Conservation (phyloP, 805 yeast species). For the Clavispora santaluciae region DNA sequence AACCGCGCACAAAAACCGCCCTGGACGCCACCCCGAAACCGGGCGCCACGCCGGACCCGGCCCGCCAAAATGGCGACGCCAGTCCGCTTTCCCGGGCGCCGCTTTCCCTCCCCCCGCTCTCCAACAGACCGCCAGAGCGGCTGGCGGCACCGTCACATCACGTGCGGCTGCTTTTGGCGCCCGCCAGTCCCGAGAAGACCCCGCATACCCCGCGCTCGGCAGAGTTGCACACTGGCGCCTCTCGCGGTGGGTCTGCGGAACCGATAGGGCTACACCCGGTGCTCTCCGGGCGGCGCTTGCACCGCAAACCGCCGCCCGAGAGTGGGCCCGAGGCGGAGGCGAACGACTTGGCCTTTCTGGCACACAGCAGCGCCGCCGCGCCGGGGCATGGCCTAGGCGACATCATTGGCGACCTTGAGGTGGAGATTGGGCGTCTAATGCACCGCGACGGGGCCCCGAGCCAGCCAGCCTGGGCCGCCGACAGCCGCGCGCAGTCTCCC, state of each 20-base stretch:
- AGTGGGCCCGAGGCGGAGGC: neutral
- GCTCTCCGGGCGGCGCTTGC: neutral
- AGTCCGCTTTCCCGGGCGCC: slow-evolving; percentile 1
- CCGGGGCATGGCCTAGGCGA: slow-evolving; percentile 13
- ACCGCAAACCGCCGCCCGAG: slow-evolving; percentile 1
- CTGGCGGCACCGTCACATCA: neutral
- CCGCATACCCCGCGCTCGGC: no score
- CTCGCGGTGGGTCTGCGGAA: neutral
- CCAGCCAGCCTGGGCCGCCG: no score
- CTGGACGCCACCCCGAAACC: neutral
- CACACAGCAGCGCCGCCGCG: no score
- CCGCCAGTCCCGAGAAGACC: neutral
- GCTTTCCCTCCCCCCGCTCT: slow-evolving; percentile 1
- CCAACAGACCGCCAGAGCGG: neutral
- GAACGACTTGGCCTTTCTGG: no score
- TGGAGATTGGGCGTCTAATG: slow-evolving; percentile 20
- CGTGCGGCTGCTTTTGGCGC: neutral
- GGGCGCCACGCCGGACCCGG: neutral
- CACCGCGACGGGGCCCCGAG: neutral
- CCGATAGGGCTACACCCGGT: neutral
- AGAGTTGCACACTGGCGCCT: no score
- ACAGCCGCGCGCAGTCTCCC: neutral
- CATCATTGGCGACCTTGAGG: slow-evolving; percentile 21
- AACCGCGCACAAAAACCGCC: neutral
- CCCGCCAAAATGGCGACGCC: neutral